These are phyloP conservation scores for Coemansia sp. DNA, from an alignment of 192 early-diverging fungal genomes.

Conservation along the genomic window DNA sequence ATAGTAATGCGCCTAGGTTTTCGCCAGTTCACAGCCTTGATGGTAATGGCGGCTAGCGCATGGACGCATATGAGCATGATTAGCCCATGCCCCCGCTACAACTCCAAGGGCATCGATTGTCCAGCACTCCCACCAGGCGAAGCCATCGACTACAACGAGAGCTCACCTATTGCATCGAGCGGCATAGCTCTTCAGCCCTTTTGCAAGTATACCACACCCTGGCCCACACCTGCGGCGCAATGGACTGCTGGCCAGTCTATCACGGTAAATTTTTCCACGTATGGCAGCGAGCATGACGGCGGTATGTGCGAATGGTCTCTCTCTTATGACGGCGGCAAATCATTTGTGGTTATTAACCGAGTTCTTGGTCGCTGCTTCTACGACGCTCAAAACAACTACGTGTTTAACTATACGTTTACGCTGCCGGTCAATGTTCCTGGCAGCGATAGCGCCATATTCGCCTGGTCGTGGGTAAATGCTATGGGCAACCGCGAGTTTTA, in stretches of 20 bases:
- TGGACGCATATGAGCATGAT: constrained; percentile 32
- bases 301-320: constrained; percentile 64
- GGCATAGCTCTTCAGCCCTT: constrained; percentile 19
- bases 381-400: constrained; percentile 4
- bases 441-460: constrained; percentile 49
- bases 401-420: constrained; percentile 10
- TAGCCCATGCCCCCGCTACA: constrained; percentile 28
- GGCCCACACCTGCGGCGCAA: constrained; percentile 13
- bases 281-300: constrained; percentile 50
- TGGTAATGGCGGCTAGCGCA: not conserved
- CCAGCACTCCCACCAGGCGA: constrained; percentile 18
- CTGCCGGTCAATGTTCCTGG: constrained; percentile 55
- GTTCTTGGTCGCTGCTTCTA: constrained; percentile 19
- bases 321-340: constrained; percentile 54
- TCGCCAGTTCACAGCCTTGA: not conserved
- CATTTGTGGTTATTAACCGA: constrained; percentile 55
- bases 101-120: constrained; percentile 14
- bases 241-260: constrained; percentile 28
- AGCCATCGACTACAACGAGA: constrained; percentile 21
- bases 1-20: not conserved
- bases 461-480: constrained; percentile 63
- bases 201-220: constrained; percentile 34
- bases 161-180: constrained; percentile 15
- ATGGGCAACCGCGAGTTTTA: constrained; percentile 54
- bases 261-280: constrained; percentile 23